Conservation (phyloP, 257 asterid species). For the Solanum medicagineum region DNA sequence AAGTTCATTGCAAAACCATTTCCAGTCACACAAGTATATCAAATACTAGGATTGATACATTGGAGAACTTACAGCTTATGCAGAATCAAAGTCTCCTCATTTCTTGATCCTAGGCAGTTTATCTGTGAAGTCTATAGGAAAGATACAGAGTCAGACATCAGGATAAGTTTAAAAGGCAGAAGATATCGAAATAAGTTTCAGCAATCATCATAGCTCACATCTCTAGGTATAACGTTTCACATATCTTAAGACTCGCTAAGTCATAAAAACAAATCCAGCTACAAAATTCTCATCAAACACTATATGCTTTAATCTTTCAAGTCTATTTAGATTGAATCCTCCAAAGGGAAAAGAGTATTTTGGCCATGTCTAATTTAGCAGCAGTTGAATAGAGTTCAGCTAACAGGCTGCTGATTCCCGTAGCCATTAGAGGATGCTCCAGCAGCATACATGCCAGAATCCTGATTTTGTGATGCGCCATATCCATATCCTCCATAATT, state of each 20-base stretch:
- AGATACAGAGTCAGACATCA: not conserved
- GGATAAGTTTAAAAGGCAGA: not conserved
- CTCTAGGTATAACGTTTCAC: not conserved
- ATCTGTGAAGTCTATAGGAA: not conserved
- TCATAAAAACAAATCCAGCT: not conserved
- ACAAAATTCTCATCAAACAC: slow-evolving; percentile 1
- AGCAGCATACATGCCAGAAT: slow-evolving; percentile 18
- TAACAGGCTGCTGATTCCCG: slow-evolving; percentile 60
- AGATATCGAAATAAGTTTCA: not conserved
- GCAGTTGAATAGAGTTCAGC: slow-evolving; percentile 18
- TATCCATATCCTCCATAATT: slow-evolving; percentile 69
- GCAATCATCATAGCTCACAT: not conserved
- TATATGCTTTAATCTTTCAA: not conserved
- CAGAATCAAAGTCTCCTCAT: not conserved
- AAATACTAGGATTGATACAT: not conserved
- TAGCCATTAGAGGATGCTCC: slow-evolving; percentile 55
- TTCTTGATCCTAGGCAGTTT: not conserved
- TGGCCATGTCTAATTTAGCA: slow-evolving; percentile 10
- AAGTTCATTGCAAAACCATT: not conserved
- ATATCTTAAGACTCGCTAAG: not conserved
- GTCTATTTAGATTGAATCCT: slow-evolving; percentile 15
- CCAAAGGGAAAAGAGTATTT: slow-evolving; percentile 12
- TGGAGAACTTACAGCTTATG: not conserved
- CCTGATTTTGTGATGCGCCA: slow-evolving; percentile 16
- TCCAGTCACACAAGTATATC: not conserved